phyloP scores from a whole-genome alignment of 306 rosid genomes.

The Acacia confusa region DNA sequence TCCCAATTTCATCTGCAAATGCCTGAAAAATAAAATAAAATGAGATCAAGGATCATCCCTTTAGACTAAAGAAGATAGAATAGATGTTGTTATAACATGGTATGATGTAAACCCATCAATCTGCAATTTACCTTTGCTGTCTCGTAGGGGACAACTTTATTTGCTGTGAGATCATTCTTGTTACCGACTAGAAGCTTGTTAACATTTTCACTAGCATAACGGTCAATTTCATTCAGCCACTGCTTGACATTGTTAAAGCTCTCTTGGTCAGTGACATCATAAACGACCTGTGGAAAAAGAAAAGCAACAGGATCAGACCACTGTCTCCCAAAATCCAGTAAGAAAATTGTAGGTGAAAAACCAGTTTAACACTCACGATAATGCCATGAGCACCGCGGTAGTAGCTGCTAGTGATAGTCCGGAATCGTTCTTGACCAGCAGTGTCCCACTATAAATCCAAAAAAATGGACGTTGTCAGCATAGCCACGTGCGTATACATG shows the following conservation, averaged over 20 bases:
- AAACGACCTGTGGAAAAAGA: constrained; percentile 54
- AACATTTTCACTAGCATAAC: constrained; percentile 79
- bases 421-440: constrained; percentile 99
- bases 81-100: background rate
- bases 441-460: constrained; percentile 86
- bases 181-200: constrained; percentile 83
- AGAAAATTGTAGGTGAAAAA: background rate
- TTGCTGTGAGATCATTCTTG: constrained; percentile 69
- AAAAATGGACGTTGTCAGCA: constrained; percentile 18
- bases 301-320: background rate
- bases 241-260: constrained; percentile 83
- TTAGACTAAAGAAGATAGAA: constrained; percentile 7
- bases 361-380: constrained; percentile 59
- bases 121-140: constrained; percentile 58
- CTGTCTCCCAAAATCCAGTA: background rate
- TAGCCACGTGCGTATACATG: constrained; percentile 6
- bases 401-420: constrained; percentile 99
- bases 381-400: constrained; percentile 99
- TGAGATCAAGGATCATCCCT: constrained; percentile 21
- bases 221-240: constrained; percentile 82
- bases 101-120: background rate
- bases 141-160: constrained; percentile 70
- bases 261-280: constrained; percentile 82
- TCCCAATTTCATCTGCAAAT: constrained; percentile 82
- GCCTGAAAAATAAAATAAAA: constrained; percentile 49